These are phyloP conservation scores for Coemansia sp. DNA, from an alignment of 192 early-diverging fungal species.

Conservation along the genomic window DNA sequence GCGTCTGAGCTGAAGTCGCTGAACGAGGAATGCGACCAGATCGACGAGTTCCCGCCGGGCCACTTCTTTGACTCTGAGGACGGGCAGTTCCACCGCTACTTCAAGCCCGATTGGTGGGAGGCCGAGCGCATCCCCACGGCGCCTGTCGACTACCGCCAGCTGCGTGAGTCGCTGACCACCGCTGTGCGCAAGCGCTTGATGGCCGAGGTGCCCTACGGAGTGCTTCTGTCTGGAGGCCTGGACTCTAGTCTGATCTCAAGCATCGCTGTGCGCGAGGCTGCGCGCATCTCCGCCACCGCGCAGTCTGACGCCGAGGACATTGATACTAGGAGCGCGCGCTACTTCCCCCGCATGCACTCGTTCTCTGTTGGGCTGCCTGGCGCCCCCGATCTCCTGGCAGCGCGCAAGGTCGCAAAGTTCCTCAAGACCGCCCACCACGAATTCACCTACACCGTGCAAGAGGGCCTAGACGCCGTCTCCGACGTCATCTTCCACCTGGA, in stretches of 20 bases:
- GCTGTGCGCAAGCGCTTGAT: constrained; percentile 95
- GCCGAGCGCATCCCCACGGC: constrained; percentile 42
- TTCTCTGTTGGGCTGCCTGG: constrained; percentile 95
- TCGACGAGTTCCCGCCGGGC: constrained; percentile 96
- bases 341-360: constrained; percentile 93
- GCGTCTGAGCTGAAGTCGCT: constrained; percentile 94
- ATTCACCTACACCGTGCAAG: constrained; percentile 94
- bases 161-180: constrained; percentile 79
- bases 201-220: constrained; percentile 98
- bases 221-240: constrained; percentile 90
- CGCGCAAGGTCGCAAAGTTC: constrained; percentile 85
- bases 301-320: constrained; percentile 59
- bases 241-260: constrained; percentile 95
- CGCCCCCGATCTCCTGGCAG: constrained; percentile 90
- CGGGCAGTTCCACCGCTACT: constrained; percentile 80
- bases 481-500: constrained; percentile 98
- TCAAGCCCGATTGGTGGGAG: constrained; percentile 87
- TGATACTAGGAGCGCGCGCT: constrained; percentile 62
- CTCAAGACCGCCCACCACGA: constrained; percentile 92
- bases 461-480: constrained; percentile 90
- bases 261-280: constrained; percentile 84
- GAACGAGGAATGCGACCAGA: constrained; percentile 96
- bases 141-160: constrained; percentile 60
- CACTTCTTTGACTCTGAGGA: constrained; percentile 84
- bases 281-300: constrained; percentile 61